phyloP scores from a whole-genome alignment of 2,329 filamentous ascomycete genomes.

The Tolypocladium tundrense region DNA sequence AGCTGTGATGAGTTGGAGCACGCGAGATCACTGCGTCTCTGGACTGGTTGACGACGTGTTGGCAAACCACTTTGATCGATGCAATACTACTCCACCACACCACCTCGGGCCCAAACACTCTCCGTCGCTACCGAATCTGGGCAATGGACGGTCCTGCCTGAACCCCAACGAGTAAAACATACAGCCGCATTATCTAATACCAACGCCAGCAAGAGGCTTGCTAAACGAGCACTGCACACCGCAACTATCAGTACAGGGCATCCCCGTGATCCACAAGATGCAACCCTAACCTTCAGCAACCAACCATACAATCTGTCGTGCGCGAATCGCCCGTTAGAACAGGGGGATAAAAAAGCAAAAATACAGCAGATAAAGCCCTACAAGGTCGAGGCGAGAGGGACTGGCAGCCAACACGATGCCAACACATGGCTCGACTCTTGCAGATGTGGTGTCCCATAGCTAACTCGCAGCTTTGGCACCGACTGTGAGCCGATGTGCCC shows the following conservation, averaged over 20 bases:
- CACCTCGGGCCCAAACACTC: not conserved
- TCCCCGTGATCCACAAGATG: not conserved
- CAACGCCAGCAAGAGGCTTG: not conserved
- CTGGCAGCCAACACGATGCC: constrained; percentile 1
- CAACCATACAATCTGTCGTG: not conserved
- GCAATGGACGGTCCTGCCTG: not conserved
- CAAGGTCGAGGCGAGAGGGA: not conserved
- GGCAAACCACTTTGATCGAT: not conserved
- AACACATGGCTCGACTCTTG: constrained; percentile 1
- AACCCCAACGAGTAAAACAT: not conserved
- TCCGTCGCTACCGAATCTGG: not conserved
- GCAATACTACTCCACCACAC: constrained; percentile 2
- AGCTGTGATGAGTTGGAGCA: not conserved
- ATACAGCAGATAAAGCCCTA: not conserved
- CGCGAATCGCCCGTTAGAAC: not conserved
- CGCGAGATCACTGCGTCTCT: not conserved
- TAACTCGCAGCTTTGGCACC: not conserved
- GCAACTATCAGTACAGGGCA: not conserved
- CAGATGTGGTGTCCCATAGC: not conserved
- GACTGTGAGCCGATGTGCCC: not conserved
- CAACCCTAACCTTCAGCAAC: not conserved
- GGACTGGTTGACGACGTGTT: not conserved
- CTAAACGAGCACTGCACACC: not conserved
- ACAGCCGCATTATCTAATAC: not conserved
- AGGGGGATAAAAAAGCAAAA: not conserved